Base-by-base conservation (phyloP, 1,139 yeast species). In the Blastobotrys aristatus region DNA sequence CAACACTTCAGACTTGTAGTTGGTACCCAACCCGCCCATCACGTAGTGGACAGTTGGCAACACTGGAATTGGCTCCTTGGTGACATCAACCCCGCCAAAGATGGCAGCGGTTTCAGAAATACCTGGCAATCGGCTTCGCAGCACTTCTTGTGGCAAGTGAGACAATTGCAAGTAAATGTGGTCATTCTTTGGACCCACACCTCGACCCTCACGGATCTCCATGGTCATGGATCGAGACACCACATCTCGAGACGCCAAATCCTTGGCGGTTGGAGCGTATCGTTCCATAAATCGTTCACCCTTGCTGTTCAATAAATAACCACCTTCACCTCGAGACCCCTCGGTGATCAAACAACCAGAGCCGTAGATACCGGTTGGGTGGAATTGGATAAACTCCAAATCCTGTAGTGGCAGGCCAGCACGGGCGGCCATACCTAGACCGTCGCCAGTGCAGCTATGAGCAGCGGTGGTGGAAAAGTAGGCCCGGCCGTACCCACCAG, bases 301-400 rank as follows among this genome's bases (percentile, higher is more conserved):
- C 73, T 92, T 96, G 60, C 90, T 81, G 78, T 92, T 92, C 57
- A 92, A 78, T 67, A 92, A 76, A 80, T 80, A 90, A 57, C 98
- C 98, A 80, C 98, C 98, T 76, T 92, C 98, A 79, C 98, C 98
- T 77, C 98, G 86, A 58, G 97, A 95, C 73, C 98, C 98, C 73
- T 92, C 98, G 53, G 98, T 92, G 68, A 92, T 92, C 74, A 92
- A 76, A 76, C 97, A 92, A 56, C 98, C 98, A 43, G 97, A 89
- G 52, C 98, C 98, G 71, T 92, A 92, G 69, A 92, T 92, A 79
- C 98, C 98, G 35, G 97, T 89, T 54, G 98, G 98, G 72, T 92
- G 98, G 90, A 92, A 92, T 74, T 92, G 98, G 54, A 92, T 92
- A 66, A 92, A 92, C 74, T 92, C 98, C 73, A 90, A 76, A 74